Base-by-base conservation (phyloP, 192 early-diverging fungal species). In the Gigaspora rosea region DNA sequence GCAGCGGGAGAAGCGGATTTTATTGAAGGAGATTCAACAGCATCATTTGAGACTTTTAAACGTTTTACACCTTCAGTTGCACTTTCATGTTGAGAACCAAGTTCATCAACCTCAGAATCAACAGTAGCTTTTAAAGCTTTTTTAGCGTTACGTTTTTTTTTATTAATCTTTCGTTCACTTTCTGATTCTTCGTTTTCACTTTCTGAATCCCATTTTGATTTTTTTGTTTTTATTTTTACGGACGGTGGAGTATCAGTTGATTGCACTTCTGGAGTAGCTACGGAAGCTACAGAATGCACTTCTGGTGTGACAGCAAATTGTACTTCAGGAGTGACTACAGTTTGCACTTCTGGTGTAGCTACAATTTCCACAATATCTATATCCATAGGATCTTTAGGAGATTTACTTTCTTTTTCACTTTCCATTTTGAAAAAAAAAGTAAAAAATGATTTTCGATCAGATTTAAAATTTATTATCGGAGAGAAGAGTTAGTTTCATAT, bases 161-260 rank as follows among this genome's bases (percentile, higher is more conserved):
- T 72, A 20, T 36, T 48, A 7, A 32, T 9, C 36, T 12, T 72
- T 47, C 18, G 50, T 41, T 52, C 33, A 18, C 15, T 48, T 57
- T 58, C 71, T 41, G 71, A 7, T 46, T 72, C 71, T 7, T 72
- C 52, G 15, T 50, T 70, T 5, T 72, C 71, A 58, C 71, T 72
- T 72, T 72, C 71, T 27, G 71, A 72, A 3, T 72, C 71, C 71
- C 71, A 72, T 33, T 72, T 72, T 57, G 71, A 72, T 56, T 48
- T 72, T 57, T 72, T 72, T 3, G 52, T 72, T 72, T 72, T 72
- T 57, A 51, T 16, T 57, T 57, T 54, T 63, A 41, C 41, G 7
- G 61, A 33, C 6, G 61, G 8, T 9, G 67, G 67, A 13, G 67
- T 49, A 2, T 69, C 67, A 18, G 48, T 47, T n/a, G 46, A 10